Evolutionary conservation across 345 rosid genomes (phyloP).

Genomic region (Hypericum perforatum): DNA sequence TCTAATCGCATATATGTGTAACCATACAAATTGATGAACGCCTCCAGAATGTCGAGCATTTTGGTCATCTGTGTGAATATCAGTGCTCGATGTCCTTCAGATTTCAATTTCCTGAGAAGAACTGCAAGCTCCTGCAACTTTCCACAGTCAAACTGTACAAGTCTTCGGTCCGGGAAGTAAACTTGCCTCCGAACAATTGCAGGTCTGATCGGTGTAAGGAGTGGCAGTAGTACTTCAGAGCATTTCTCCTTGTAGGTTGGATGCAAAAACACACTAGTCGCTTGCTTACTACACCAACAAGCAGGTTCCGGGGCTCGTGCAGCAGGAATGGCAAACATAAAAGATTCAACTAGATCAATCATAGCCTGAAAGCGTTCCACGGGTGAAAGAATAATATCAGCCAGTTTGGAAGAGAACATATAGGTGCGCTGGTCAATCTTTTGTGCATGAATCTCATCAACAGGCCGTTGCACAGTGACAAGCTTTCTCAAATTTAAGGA

Average conservation of each 20-base stretch:
- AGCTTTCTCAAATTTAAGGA: constrained; percentile 53
- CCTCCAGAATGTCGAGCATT: constrained; percentile 98
- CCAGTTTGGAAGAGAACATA: constrained; percentile 62
- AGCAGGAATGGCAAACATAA: constrained; percentile 92
- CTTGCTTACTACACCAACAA: constrained; percentile 79
- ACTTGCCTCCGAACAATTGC: constrained; percentile 93
- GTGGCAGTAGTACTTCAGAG: constrained; percentile 62
- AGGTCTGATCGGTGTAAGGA: constrained; percentile 78
- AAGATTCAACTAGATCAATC: constrained; percentile 71
- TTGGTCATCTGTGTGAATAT: constrained; percentile 99
- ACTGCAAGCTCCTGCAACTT: constrained; percentile 94
- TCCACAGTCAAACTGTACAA: constrained; percentile 98
- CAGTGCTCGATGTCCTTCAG: constrained; percentile 90
- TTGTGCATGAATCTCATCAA: constrained; percentile 42
- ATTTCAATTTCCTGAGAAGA: constrained; percentile 78
- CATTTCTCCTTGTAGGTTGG: constrained; percentile 50
- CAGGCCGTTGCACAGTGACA: constrained; percentile 51
- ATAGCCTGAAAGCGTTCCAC: constrained; percentile 72
- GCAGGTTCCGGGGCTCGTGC: constrained; percentile 71
- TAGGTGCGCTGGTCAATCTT: constrained; percentile 41
- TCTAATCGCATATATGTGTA: constrained; percentile 98
- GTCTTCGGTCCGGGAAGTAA: constrained; percentile 94
- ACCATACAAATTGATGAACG: constrained; percentile 88
- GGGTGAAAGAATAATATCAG: constrained; percentile 80
- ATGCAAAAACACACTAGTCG: constrained; percentile 48